These are phyloP conservation scores for Ceratocystis papillata DNA, from an alignment of 2,329 filamentous ascomycete species.

Conservation along the genomic window DNA sequence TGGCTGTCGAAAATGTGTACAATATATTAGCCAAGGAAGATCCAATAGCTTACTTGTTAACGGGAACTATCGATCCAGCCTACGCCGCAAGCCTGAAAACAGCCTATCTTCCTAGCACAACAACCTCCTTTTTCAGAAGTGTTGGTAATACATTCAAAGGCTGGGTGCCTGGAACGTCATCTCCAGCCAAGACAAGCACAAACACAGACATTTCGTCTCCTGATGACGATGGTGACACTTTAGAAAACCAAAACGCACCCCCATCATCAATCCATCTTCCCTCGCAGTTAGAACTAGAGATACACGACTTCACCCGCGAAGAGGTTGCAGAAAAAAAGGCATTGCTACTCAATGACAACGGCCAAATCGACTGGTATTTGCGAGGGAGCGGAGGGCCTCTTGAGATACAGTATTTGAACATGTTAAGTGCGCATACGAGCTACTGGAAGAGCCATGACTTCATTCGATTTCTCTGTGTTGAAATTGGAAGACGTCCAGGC, in stretches of 20 bases:
- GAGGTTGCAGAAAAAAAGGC: slow-evolving; percentile 86
- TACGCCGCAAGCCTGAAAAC: slow-evolving; percentile 68
- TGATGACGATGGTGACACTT: neutral
- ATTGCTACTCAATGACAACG: slow-evolving; percentile 84
- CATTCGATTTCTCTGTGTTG: slow-evolving; percentile 77
- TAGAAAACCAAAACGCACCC: neutral
- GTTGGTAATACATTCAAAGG: slow-evolving; percentile 52
- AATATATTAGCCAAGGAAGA: slow-evolving; percentile 67
- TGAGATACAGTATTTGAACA: slow-evolving; percentile 93
- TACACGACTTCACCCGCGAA: slow-evolving; percentile 86
- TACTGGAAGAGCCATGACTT: slow-evolving; percentile 88
- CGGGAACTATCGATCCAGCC: slow-evolving; percentile 71
- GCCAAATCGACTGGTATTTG: slow-evolving; percentile 85
- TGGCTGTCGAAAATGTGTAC: slow-evolving; percentile 92
- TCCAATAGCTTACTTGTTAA: slow-evolving; percentile 83
- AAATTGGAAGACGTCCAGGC: slow-evolving; percentile 67
- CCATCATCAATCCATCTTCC: slow-evolving; percentile 39
- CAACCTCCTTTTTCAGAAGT: slow-evolving; percentile 53
- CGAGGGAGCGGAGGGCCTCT: slow-evolving; percentile 74
- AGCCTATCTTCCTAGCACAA: slow-evolving; percentile 66
- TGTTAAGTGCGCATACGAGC: slow-evolving; percentile 88
- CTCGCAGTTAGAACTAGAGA: slow-evolving; percentile 77
- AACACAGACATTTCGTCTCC: neutral
- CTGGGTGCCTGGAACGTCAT: slow-evolving; percentile 43
- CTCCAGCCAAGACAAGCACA: neutral